These are phyloP conservation scores for Arthrobotrys sinensis DNA, from an alignment of 2,329 filamentous ascomycete genomes.

Conservation along the genomic window DNA sequence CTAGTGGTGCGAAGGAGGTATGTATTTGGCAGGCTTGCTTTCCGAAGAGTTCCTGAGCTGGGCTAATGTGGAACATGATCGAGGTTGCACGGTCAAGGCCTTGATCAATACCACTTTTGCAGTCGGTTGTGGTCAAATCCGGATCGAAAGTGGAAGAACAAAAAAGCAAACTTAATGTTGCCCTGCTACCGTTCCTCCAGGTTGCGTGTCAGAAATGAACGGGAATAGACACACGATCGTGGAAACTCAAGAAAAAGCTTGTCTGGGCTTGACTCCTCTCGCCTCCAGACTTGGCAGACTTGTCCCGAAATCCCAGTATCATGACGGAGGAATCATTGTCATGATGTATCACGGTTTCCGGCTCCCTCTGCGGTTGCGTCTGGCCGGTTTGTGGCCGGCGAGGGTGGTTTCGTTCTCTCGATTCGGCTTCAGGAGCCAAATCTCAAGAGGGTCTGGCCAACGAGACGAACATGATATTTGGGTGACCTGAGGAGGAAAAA, in stretches of 20 bases:
- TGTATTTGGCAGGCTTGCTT: neutral
- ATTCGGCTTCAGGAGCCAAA: neutral
- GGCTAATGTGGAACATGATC: conserved; percentile 14
- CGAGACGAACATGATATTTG: conserved; percentile 14
- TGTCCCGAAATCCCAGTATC: conserved; percentile 42
- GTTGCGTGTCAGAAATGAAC: conserved; percentile 29
- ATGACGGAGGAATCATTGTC: conserved; percentile 11
- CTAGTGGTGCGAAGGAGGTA: neutral
- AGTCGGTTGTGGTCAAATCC: conserved; percentile 14
- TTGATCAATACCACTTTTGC: conserved; percentile 13
- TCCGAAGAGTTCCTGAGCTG: conserved; percentile 2
- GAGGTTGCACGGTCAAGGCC: conserved; percentile 19
- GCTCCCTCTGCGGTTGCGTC: neutral
- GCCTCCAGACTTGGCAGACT: conserved; percentile 57
- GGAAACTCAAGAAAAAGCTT: conserved; percentile 55
- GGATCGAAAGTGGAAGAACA: conserved; percentile 15
- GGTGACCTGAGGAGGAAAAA: conserved; percentile 1
- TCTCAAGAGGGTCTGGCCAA: conserved; percentile 13
- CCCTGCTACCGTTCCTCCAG: conserved; percentile 18
- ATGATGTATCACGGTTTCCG: neutral
- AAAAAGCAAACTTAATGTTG: conserved; percentile 42
- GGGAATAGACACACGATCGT: conserved; percentile 44
- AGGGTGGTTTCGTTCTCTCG: neutral
- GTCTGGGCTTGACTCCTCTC: conserved; percentile 55
- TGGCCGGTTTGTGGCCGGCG: neutral